Base-by-base conservation (phyloP, 1,139 yeast genomes). In the Sugiyamaella grinbergsii region DNA sequence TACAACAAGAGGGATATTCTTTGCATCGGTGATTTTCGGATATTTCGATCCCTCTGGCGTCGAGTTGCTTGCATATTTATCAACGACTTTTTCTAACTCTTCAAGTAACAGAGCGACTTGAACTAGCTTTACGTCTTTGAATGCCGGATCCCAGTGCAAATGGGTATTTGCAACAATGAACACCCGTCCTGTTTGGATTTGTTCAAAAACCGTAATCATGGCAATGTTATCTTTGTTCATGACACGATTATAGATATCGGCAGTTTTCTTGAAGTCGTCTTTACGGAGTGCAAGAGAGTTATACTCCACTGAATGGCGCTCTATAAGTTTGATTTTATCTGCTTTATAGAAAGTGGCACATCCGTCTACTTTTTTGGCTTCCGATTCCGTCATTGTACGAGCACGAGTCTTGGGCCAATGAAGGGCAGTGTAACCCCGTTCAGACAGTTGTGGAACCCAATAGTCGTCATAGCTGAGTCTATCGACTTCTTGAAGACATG, bases 81-180 rank as follows among this genome's bases (percentile, higher is more conserved):
- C 79, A 48, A 81, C 70, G 39, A 84, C 69, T 2, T 71, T 72
- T 65, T 89, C 94, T 62, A 93, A 71, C 69, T 93, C 96, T 65
- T 93, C 98, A 65, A 94, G 73, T 58, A 94, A 74, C 42, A 93
- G 84, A 43, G 96, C 97, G 50, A 88, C 93, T 74, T 94, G 98
- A 70, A 94, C 85, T 6, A 97, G 81, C 70, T 94, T 94, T 54
- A 94, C 99, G 72, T 94, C 99, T 66, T 89, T 88, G 67, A 83
- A 88, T 44, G 89, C 90, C 7, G 98, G 98, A 72, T 93, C 98
- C 98, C 98, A 94, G 69, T 91, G 97, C 68, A 93, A 80, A 76
- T 94, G 99, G 0, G 98, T 91, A 62, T 91, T 93, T 2, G 86
- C 90, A 41, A 89, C 76, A 58, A 88, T 76, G 46, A 93, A 71